Evolutionary conservation across 2,329 filamentous ascomycete genomes (phyloP).

Genomic region (Moelleriella libera): DNA sequence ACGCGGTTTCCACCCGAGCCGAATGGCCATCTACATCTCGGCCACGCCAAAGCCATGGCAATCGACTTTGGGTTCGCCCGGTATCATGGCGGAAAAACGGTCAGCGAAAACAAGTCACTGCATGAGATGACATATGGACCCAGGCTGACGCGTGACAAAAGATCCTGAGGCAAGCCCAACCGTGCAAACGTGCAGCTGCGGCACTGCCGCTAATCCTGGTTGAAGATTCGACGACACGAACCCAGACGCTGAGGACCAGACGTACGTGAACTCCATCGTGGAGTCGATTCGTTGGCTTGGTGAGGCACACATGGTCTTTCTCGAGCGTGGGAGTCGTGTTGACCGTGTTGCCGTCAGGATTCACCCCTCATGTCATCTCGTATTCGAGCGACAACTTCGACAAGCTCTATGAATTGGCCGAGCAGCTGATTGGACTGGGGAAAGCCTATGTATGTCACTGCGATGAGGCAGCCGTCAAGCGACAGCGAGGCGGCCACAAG

Average conservation of each 20-base stretch:
- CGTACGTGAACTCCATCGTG: conserved; percentile 77
- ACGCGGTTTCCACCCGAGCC: conserved; percentile 76
- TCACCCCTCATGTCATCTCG: conserved; percentile 39
- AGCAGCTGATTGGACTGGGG: conserved; percentile 59
- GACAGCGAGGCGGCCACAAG: conserved; percentile 68
- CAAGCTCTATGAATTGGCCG: conserved; percentile 67
- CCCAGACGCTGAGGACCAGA: conserved; percentile 80
- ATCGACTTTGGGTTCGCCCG: conserved; percentile 92
- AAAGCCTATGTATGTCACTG: conserved; percentile 75
- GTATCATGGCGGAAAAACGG: conserved; percentile 51
- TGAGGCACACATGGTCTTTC: too few relatives aligned
- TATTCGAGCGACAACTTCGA: conserved; percentile 82
- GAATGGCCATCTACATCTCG: conserved; percentile 86
- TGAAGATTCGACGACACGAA: conserved; percentile 83
- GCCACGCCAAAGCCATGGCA: conserved; percentile 88
- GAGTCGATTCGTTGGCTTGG: conserved; percentile 66
- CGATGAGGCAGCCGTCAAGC: conserved; percentile 66
- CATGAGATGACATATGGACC: neutral
- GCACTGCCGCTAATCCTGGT: too few relatives aligned
- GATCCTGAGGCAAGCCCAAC: neutral
- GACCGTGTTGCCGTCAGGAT: conserved; percentile 12
- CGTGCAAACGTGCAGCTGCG: neutral
- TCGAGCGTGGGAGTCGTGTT: too few relatives aligned
- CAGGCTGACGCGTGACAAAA: neutral
- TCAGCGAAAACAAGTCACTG: too few relatives aligned